These are phyloP conservation scores for Wallemia hederae DNA, from an alignment of 1,284 basidiomycete species.

Conservation along the genomic window DNA sequence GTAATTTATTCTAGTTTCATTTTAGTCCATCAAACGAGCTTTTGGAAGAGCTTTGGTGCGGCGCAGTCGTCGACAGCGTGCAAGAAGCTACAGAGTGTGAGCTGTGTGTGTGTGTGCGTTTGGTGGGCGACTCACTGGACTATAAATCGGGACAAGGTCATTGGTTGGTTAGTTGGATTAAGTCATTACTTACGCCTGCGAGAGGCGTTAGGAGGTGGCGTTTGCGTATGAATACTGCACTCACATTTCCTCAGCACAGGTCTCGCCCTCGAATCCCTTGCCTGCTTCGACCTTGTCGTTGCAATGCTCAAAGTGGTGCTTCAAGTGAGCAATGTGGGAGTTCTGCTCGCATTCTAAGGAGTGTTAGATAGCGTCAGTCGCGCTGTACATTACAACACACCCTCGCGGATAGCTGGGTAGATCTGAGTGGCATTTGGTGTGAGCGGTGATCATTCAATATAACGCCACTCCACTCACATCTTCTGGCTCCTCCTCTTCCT, in stretches of 20 bases:
- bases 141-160: constrained; percentile 10
- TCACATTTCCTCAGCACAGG: constrained; percentile 52
- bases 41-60: constrained; percentile 47
- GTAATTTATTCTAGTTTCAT: background rate
- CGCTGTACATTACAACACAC: background rate
- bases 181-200: constrained; percentile 1
- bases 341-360: constrained; percentile 33
- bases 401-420: constrained; percentile 34
- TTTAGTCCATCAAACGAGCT: constrained; percentile 16
- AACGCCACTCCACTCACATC: background rate
- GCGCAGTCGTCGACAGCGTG: constrained; percentile 61
- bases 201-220: background rate
- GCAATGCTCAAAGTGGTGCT: constrained; percentile 71
- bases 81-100: constrained; percentile 32
- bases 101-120: constrained; percentile 1
- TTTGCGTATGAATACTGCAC: background rate
- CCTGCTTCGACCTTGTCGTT: constrained; percentile 55
- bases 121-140: constrained; percentile 29
- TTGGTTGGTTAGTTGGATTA: constrained; percentile 3
- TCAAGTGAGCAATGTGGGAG: constrained; percentile 34
- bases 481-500: constrained; percentile 1
- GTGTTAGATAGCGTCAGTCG: background rate
- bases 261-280: constrained; percentile 55
- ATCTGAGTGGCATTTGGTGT: constrained; percentile 17
- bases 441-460: background rate